Conservation (phyloP, 495 filamentous ascomycete species). For the Glonium stellatum region DNA sequence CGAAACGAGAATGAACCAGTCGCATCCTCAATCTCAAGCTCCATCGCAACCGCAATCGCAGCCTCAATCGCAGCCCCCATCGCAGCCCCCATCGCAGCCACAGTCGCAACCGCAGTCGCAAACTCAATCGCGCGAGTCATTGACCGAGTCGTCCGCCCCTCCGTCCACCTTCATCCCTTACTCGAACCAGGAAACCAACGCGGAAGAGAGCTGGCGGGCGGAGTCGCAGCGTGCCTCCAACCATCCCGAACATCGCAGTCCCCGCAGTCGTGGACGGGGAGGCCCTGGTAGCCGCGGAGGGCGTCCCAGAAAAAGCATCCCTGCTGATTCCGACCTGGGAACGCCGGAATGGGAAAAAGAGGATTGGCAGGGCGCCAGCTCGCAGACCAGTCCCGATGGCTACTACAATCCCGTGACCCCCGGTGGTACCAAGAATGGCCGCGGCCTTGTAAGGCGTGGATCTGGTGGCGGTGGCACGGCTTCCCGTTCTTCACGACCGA, state of each 20-base stretch:
- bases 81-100: constrained; percentile 19
- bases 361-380: constrained; percentile 27
- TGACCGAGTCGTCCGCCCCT: constrained; percentile 5
- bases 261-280: constrained; percentile 19
- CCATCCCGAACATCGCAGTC: constrained; percentile 16
- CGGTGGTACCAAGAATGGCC: constrained; percentile 5
- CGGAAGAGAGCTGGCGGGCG: constrained; percentile 34
- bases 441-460: constrained; percentile 25
- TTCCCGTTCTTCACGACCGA: constrained; percentile 12
- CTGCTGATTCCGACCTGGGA: constrained; percentile 21
- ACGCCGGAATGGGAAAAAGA: constrained; percentile 34
- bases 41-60: constrained; percentile 12
- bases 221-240: constrained; percentile 29
- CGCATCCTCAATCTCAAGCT: constrained; percentile 12
- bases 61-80: not conserved
- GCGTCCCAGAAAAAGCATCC: constrained; percentile 25
- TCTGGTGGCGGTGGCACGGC: constrained; percentile 17
- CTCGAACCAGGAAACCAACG: constrained; percentile 26
- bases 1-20: not conserved
- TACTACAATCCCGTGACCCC: constrained; percentile 23
- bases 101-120: constrained; percentile 23
- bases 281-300: constrained; percentile 31
- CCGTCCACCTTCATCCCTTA: constrained; percentile 25
- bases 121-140: constrained; percentile 11
- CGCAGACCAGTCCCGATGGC: constrained; percentile 30